Evolutionary conservation across 306 rosid genomes (phyloP).

Genomic region (Medicago lupulina): DNA sequence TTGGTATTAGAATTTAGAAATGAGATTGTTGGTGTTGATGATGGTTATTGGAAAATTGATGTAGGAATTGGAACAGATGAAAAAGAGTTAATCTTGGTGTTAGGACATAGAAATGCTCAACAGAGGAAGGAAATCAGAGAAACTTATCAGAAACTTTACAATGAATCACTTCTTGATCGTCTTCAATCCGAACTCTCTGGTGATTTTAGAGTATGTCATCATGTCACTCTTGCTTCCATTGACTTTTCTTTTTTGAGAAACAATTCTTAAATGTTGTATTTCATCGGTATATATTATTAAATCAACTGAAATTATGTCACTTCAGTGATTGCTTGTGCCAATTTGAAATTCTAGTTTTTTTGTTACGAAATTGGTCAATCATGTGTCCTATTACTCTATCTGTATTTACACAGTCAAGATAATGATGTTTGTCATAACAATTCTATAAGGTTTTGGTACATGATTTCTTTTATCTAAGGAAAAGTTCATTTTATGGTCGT

Average conservation of each 20-base stretch:
- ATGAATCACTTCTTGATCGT: conserved; percentile 69
- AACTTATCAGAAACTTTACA: conserved; percentile 77
- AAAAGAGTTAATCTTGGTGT: conserved; percentile 62
- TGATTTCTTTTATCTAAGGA: conserved; percentile 2
- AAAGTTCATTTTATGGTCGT: conserved; percentile 7
- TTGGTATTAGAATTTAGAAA: neutral
- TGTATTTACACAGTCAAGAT: neutral
- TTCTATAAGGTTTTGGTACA: conserved; percentile 1
- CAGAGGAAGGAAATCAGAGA: conserved; percentile 78
- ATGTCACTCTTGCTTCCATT: conserved; percentile 15
- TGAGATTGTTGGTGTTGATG: neutral
- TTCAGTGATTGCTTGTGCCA: conserved; percentile 13
- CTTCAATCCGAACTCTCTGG: conserved; percentile 80
- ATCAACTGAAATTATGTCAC: conserved; percentile 28
- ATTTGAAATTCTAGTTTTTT: conserved; percentile 30
- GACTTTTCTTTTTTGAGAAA: neutral
- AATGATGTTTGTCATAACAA: conserved; percentile 14
- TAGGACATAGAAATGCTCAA: conserved; percentile 79
- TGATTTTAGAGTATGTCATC: conserved; percentile 75
- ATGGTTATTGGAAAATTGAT: conserved; percentile 30
- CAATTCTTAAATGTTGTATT: neutral
- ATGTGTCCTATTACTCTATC: neutral
- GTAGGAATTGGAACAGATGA: conserved; percentile 78
- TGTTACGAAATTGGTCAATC: conserved; percentile 3
- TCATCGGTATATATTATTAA: neutral